These are phyloP conservation scores for Zygosaccharomyces siamensis DNA, from an alignment of 805 yeast genomes.

Conservation along the genomic window DNA sequence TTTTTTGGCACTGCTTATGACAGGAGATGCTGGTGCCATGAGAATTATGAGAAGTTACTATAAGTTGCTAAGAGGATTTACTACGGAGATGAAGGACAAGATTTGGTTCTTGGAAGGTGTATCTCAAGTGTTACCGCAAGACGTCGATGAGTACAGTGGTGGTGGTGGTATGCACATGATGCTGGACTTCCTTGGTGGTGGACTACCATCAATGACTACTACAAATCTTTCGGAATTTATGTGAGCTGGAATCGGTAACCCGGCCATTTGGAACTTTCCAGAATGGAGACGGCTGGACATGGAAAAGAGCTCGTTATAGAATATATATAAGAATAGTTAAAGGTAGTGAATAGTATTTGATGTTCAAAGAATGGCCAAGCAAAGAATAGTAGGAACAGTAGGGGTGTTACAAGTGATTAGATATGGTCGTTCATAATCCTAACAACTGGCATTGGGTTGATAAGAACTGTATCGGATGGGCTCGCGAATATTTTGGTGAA, in stretches of 20 bases:
- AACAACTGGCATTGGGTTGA: slow-evolving; percentile 99
- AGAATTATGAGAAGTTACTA: slow-evolving; percentile 87
- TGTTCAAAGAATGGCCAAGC: not conserved
- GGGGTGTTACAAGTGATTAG: not conserved
- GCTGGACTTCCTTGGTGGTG: slow-evolving; percentile 80
- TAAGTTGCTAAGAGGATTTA: slow-evolving; percentile 70
- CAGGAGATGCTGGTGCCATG: slow-evolving; percentile 85
- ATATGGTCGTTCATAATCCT: slow-evolving; percentile 93
- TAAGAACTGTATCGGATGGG: slow-evolving; percentile 93
- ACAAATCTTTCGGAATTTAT: slow-evolving; percentile 35
- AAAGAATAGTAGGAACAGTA: not conserved
- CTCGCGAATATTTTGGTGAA: slow-evolving; percentile 66
- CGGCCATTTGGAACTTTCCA: slow-evolving; percentile 5
- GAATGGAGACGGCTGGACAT: slow-evolving; percentile 4
- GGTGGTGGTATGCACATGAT: slow-evolving; percentile 92
- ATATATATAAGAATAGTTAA: slow-evolving; percentile 1
- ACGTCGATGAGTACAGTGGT: slow-evolving; percentile 85
- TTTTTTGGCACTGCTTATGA: slow-evolving; percentile 69
- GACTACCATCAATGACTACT: slow-evolving; percentile 45
- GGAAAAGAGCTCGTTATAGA: slow-evolving; percentile 2
- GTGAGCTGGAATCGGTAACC: slow-evolving; percentile 6
- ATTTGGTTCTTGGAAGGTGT: slow-evolving; percentile 96
- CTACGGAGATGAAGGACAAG: slow-evolving; percentile 79
- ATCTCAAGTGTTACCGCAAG: slow-evolving; percentile 80
- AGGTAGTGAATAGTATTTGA: not conserved